Evolutionary conservation across 2,329 filamentous ascomycete genomes (phyloP), one percentile per base, ranked within the genome.

Genomic region (Trichoderma polysporum): DNA sequence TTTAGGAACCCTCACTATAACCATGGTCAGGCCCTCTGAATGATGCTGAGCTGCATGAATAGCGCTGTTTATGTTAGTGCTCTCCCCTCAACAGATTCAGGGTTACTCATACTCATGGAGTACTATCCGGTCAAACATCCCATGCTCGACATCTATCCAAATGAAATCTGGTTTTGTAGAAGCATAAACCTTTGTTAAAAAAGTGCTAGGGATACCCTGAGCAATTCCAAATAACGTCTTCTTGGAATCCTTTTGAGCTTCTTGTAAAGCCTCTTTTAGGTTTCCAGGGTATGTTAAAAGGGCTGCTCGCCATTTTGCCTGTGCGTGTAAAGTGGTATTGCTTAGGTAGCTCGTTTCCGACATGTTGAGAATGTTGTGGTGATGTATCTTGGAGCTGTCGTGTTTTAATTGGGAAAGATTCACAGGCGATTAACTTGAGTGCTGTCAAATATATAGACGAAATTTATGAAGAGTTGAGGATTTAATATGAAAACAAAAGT

Each of bases 141-240:
- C 62, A 57, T 65, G 62, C 53, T 65, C 62, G 50, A 65, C 62
- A 37, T 65, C 62, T 10, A 65, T 35, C 52, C 62, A 65, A 19
- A 65, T 45, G 37, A 65, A 65, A 19, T 65, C 62, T 6, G 62
- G 62, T 35, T 33, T 29, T 7, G 41, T 37, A 25, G 52, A 57
- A 57, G 62, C 62, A 9, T 37, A 49, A 13, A 65, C 52, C 9
- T 65, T 65, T 19, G 62, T 65, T 35, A 65, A 17, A 39, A 50
- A 65, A 12, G 29, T 19, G 33, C 62, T 65, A 12, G 62, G 62
- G 13, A 65, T 37, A 9, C 62, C 62, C 13, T 65, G 52, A 29
- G 13, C 62, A 15, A 65, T 27, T 10, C 62, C 62, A 31, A 57
- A 65, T 13, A 65, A 19, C 10, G 39, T 50, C 22, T 65, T 65